Evolutionary conservation across 2,329 filamentous ascomycete species (phyloP), one percentile per base, ranked within the genome.

Genomic region (Raffaelea albimanens): DNA sequence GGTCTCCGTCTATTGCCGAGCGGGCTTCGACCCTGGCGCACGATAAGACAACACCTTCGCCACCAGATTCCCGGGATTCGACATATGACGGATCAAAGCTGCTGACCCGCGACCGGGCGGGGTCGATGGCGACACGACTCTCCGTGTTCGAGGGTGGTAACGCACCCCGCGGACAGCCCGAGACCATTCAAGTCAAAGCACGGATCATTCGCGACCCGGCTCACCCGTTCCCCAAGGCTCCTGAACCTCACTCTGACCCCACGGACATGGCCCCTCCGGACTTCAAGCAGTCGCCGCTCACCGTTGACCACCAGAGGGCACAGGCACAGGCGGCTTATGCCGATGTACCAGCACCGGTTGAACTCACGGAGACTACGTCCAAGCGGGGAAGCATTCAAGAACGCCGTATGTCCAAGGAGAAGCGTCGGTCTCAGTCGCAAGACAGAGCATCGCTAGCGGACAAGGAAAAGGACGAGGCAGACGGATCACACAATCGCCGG

Each of bases 171-270:
- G 70, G 73, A 5, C 69, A 70, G 2, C 76, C 82, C 5, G 87
- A 90, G 58, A 90, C 87, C 1, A 80, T 95, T n/a, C 90, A 89
- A 41, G 89, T 95, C 11, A 93, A 85, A 18, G 87, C 90, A 43
- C 80, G 83, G 45, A 95, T 95, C 53, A 70, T 95, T 34, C 80
- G 87, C 43, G 84, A 85, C 54, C 69, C 75, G 11, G 62, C 60
- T 19, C 68, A 75, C 31, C 61, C 61, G 19, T 65, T 67, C 39
- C 62, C 65, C 5, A 66, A 62, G 49, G 60, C 61, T 19, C 58
- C 67, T 2, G 72, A 76, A 18, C 56, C 61, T 2, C 63, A 62
- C 2, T 64, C 61, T 34, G 69, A 71, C 44, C 57, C 60, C 18
- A 62, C 59, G 2, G 75, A 78, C 18, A 72, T 67, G 51, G 61